Conservation (phyloP, 2,329 filamentous ascomycete species). For the Boeremia exigua region DNA sequence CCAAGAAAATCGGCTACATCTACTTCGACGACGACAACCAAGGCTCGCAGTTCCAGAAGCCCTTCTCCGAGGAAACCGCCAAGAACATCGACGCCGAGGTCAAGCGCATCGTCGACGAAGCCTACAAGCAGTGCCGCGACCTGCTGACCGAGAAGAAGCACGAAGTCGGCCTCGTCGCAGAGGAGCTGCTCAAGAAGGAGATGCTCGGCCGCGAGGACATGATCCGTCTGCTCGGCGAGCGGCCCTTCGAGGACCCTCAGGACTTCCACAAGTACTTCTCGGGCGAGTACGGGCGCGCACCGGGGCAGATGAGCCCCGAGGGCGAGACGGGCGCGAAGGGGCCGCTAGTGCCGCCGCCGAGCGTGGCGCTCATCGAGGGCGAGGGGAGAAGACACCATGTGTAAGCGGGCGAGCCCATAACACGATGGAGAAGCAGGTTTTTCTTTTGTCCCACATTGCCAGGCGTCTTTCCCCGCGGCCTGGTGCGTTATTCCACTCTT, state of each 20-base stretch:
- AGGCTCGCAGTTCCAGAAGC: slow-evolving; percentile 80
- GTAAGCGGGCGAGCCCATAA: background rate
- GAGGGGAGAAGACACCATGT: slow-evolving; percentile 14
- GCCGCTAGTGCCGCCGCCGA: slow-evolving; percentile 43
- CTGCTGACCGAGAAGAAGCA: slow-evolving; percentile 84
- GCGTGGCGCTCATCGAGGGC: slow-evolving; percentile 32
- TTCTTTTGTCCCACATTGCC: too few species aligned
- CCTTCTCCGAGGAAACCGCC: slow-evolving; percentile 93
- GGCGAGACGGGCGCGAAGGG: slow-evolving; percentile 44
- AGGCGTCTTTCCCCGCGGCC: too few species aligned
- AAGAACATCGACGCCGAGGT: slow-evolving; percentile 92
- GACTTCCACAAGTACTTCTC: slow-evolving; percentile 95
- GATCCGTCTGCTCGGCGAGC: slow-evolving; percentile 81
- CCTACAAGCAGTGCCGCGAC: slow-evolving; percentile 87
- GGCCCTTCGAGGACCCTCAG: slow-evolving; percentile 82
- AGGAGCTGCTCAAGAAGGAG: slow-evolving; percentile 92
- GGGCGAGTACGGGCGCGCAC: slow-evolving; percentile 45
- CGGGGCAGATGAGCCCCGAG: slow-evolving; percentile 41
- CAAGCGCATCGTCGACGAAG: slow-evolving; percentile 86
- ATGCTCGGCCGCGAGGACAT: slow-evolving; percentile 90
- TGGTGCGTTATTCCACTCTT: too few species aligned
- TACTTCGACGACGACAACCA: slow-evolving; percentile 85
- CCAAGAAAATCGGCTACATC: slow-evolving; percentile 87
- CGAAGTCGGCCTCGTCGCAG: slow-evolving; percentile 87
- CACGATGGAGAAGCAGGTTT: too few species aligned